phyloP scores from a whole-genome alignment of 129 eudicot genomes.

The Artemisia argyi region DNA sequence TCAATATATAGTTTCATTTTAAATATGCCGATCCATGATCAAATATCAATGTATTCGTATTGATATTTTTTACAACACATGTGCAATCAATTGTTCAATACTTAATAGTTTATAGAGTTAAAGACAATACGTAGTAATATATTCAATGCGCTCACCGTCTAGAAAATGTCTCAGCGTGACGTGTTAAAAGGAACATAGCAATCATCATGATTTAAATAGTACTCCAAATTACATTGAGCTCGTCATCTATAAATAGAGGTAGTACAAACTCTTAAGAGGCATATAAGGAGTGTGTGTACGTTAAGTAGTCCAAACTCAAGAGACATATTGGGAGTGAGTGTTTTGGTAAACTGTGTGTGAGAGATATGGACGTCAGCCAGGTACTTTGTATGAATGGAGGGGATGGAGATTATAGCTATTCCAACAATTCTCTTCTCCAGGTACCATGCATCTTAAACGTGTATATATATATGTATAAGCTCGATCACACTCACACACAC shows the following conservation, averaged over 20 bases:
- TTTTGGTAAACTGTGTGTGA: not conserved
- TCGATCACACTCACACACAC: too few species aligned
- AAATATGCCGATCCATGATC: too few species aligned
- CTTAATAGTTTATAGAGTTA: too few species aligned
- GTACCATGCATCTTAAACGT: not conserved
- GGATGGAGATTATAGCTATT: conserved; percentile 1
- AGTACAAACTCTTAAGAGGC: not conserved
- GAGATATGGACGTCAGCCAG: not conserved
- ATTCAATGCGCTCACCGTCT: too few species aligned
- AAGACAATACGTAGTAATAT: too few species aligned
- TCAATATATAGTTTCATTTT: too few species aligned
- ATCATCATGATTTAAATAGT: too few species aligned
- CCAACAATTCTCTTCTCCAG: conserved; percentile 2
- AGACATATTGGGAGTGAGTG: not conserved
- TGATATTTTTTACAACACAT: too few species aligned
- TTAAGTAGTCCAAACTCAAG: not conserved
- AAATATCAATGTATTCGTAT: too few species aligned
- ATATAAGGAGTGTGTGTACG: not conserved
- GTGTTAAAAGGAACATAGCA: too few species aligned
- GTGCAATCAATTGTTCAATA: too few species aligned
- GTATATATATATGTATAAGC: not conserved
- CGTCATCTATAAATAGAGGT: not conserved
- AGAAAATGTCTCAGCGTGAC: too few species aligned
- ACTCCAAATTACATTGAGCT: not conserved
- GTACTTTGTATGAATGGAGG: conserved; percentile 7